Percentiles rank a stretch among this genome's conserved stretches.
Evolutionary conservation across 495 filamentous ascomycete species (phyloP).

Genomic region (Lasiosphaeria ovina): DNA sequence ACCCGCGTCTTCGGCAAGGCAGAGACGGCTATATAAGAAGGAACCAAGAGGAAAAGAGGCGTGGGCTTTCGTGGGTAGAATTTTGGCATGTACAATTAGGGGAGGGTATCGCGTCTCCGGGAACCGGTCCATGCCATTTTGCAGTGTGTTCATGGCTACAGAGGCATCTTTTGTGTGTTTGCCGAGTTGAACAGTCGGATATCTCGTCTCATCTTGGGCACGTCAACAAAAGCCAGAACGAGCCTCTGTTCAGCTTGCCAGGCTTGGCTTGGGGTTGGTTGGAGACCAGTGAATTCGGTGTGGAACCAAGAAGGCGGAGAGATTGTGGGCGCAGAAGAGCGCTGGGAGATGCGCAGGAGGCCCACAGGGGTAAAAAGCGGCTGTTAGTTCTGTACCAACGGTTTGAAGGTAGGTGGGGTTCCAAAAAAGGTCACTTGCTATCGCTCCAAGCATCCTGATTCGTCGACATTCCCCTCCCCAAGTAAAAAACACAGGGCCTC

Average conservation of each 20-base stretch:
- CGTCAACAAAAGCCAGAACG: too few relatives aligned
- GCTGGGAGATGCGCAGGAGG: too few relatives aligned
- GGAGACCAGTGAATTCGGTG: too few relatives aligned
- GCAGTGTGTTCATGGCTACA: background rate
- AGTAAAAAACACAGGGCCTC: slow-evolving; percentile 25
- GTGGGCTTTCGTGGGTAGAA: background rate
- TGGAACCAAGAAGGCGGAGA: too few relatives aligned
- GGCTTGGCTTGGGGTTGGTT: too few relatives aligned
- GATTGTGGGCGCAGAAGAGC: too few relatives aligned
- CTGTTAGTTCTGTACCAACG: background rate
- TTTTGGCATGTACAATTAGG: background rate
- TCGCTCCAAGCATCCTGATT: slow-evolving; percentile 22
- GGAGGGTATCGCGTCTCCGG: background rate
- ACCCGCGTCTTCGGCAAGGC: background rate
- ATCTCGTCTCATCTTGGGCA: too few relatives aligned
- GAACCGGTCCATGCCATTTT: background rate
- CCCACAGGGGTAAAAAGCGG: background rate
- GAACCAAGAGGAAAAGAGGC: background rate
- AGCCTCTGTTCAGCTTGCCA: too few relatives aligned
- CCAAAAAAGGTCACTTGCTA: slow-evolving; percentile 21
- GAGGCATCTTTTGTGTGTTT: background rate
- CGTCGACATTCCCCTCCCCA: slow-evolving; percentile 16
- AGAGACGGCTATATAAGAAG: background rate
- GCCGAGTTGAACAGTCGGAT: background rate
- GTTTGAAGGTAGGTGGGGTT: background rate